These are phyloP conservation scores for Phoenix dactylifera DNA, from an alignment of 176 grass and related monocot genomes.

Conservation along the genomic window DNA sequence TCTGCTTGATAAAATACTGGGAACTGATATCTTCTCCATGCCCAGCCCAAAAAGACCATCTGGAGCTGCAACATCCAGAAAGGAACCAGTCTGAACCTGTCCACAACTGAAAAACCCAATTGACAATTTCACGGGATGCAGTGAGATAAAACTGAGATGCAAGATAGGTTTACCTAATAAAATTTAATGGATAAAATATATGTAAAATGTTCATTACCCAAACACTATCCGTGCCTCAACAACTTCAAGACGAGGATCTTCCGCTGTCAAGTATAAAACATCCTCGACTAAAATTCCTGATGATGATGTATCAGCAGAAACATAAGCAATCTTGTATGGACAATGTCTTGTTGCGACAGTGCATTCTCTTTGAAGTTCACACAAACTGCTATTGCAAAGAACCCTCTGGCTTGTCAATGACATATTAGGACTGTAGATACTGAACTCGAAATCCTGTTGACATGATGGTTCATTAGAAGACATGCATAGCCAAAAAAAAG, in stretches of 20 bases:
- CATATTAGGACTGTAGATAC: constrained; percentile 46
- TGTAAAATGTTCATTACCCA: constrained; percentile 41
- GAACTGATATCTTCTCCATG: constrained; percentile 52
- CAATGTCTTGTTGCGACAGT: constrained; percentile 29
- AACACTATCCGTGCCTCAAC: constrained; percentile 58
- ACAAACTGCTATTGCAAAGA: constrained; percentile 46
- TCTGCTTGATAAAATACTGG: constrained; percentile 54
- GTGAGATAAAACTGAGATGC: neutral
- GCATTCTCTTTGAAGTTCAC: constrained; percentile 52
- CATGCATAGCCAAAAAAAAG: too few species aligned
- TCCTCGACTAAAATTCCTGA: constrained; percentile 74
- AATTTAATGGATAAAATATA: neutral
- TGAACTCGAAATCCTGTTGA: constrained; percentile 32
- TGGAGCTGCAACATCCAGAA: constrained; percentile 60
- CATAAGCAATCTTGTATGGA: constrained; percentile 66
- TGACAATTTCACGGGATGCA: neutral
- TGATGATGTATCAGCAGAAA: constrained; percentile 54
- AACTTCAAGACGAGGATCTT: constrained; percentile 33
- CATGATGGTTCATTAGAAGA: too few species aligned
- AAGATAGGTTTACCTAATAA: neutral
- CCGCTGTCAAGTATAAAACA: constrained; percentile 55
- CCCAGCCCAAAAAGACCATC: constrained; percentile 76
- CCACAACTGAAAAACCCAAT: constrained; percentile 45
- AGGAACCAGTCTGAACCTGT: constrained; percentile 62
- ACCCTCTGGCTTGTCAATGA: constrained; percentile 66